Evolutionary conservation across 768 basidiomycete species (phyloP).

Genomic region (Calvatia gigantea): DNA sequence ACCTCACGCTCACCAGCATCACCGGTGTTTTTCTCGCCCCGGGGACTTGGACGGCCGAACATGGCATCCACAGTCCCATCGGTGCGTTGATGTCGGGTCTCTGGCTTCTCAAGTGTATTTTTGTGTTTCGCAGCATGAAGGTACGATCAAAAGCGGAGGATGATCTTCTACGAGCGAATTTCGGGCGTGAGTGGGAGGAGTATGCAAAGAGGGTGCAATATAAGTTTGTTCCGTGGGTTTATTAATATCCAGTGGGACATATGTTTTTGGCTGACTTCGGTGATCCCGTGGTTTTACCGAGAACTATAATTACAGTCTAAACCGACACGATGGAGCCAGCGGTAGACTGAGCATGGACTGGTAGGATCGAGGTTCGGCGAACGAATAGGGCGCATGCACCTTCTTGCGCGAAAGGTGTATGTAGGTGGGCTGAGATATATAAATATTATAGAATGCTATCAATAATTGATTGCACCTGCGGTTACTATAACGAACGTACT

Average conservation of each 20-base stretch:
- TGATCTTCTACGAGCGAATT: slow-evolving; percentile 28
- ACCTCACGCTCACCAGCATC: slow-evolving; percentile 31
- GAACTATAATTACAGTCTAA: too few species aligned
- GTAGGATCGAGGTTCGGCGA: not conserved
- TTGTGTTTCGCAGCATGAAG: slow-evolving; percentile 30
- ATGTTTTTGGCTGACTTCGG: too few species aligned
- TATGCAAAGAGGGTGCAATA: slow-evolving; percentile 35
- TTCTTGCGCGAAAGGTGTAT: not conserved
- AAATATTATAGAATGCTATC: not conserved
- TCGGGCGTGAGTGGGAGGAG: slow-evolving; percentile 32
- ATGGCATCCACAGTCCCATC: slow-evolving; percentile 19
- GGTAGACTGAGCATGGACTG: not conserved
- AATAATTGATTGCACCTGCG: not conserved
- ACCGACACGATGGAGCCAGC: not conserved
- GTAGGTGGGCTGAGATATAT: not conserved
- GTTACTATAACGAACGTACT: slow-evolving; percentile 4
- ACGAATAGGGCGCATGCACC: not conserved
- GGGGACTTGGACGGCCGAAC: slow-evolving; percentile 27
- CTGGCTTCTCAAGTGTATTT: slow-evolving; percentile 31
- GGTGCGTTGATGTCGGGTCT: slow-evolving; percentile 21
- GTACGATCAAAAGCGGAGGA: slow-evolving; percentile 33
- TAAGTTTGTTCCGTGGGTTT: slow-evolving; percentile 36
- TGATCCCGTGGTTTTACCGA: too few species aligned
- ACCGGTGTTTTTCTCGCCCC: slow-evolving; percentile 29
- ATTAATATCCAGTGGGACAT: slow-evolving; percentile 15